Evolutionary conservation across 2,329 filamentous ascomycete genomes (phyloP).

Genomic region (Pseudopyricularia javanii): DNA sequence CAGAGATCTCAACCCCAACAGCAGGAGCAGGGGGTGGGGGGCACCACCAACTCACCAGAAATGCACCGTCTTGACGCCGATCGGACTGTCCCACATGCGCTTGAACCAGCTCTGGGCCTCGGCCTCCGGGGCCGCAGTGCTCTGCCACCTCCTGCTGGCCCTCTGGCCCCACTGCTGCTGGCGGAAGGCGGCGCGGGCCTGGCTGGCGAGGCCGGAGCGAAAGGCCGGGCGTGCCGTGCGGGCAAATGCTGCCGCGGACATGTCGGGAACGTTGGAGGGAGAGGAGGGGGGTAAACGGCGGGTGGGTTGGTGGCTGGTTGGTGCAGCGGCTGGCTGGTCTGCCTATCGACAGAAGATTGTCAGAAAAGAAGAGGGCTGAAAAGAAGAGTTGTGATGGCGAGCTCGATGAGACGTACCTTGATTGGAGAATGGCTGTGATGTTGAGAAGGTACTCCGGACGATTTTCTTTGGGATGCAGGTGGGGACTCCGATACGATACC

Average conservation of each 20-base stretch:
- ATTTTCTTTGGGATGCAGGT: background rate
- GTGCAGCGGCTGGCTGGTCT: too few species aligned
- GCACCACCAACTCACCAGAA: conserved; percentile 59
- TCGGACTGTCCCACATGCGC: conserved; percentile 71
- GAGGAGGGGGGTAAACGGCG: too few species aligned
- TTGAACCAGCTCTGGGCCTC: conserved; percentile 49
- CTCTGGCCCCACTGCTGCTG: conserved; percentile 22
- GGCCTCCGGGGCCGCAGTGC: conserved; percentile 25
- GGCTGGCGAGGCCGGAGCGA: conserved; percentile 37
- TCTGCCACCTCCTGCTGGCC: conserved; percentile 53
- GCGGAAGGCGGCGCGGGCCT: conserved; percentile 41
- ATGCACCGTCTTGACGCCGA: conserved; percentile 87
- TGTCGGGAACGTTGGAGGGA: too few species aligned
- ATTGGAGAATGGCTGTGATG: background rate
- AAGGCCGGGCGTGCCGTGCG: conserved; percentile 42
- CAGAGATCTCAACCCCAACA: background rate
- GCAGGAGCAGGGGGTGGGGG: too few species aligned
- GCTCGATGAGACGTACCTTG: background rate
- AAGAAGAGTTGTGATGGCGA: background rate
- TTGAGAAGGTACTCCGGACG: background rate
- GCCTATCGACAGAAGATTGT: too few species aligned
- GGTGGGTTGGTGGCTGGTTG: too few species aligned
- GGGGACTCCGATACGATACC: background rate
- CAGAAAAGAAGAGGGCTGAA: background rate
- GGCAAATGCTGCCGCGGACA: conserved; percentile 31